Conservation (phyloP, 768 basidiomycete genomes). For the Lactarius sp. region DNA sequence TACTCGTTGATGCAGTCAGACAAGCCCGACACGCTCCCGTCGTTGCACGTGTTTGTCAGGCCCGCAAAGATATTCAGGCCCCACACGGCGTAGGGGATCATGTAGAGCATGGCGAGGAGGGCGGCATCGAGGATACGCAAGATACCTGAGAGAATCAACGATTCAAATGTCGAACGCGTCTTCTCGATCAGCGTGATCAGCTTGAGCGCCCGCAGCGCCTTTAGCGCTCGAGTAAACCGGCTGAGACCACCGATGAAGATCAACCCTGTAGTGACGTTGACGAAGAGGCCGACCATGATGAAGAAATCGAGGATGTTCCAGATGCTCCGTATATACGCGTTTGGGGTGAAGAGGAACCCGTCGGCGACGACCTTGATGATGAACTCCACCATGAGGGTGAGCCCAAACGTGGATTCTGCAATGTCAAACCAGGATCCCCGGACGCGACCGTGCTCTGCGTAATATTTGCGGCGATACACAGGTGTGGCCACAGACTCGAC, state of each 20-base stretch:
- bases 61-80: slow-evolving; percentile 91
- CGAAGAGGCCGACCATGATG: slow-evolving; percentile 71
- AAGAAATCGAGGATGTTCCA: slow-evolving; percentile 92
- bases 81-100: slow-evolving; percentile 92
- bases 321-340: slow-evolving; percentile 84
- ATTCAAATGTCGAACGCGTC: slow-evolving; percentile 83
- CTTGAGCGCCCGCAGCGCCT: slow-evolving; percentile 82
- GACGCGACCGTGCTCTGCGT: slow-evolving; percentile 49
- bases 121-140: slow-evolving; percentile 85
- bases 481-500: slow-evolving; percentile 84
- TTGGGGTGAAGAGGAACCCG: slow-evolving; percentile 85
- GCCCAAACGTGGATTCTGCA: slow-evolving; percentile 66
- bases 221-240: slow-evolving; percentile 79
- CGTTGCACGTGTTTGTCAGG: slow-evolving; percentile 80
- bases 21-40: slow-evolving; percentile 49
- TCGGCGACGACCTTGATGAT: slow-evolving; percentile 89
- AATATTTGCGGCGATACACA: slow-evolving; percentile 71
- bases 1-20: slow-evolving; percentile 73
- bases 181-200: slow-evolving; percentile 85
- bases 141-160: slow-evolving; percentile 81
- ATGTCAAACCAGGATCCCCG: slow-evolving; percentile 85
- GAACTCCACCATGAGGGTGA: slow-evolving; percentile 74
- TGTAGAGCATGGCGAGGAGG: slow-evolving; percentile 82
- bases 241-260: slow-evolving; percentile 74
- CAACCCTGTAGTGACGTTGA: slow-evolving; percentile 68